Evolutionary conservation across 495 filamentous ascomycete genomes (phyloP), one percentile per base, ranked within the genome.

Genomic region (Hypoxylon cercidicola): DNA sequence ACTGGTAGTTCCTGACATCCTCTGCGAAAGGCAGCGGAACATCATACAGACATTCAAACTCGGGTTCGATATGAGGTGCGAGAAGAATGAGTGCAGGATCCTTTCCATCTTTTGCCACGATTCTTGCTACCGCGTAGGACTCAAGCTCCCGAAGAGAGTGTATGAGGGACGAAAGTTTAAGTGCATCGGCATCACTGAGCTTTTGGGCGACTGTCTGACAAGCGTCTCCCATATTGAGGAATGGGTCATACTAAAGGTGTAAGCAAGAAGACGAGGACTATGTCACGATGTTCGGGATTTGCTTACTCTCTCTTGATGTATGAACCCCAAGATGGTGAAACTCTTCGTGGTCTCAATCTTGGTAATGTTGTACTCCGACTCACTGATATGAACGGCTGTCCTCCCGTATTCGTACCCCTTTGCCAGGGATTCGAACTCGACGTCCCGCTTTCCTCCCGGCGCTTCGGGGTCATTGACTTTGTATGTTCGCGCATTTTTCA

Each of bases 401-500:
- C 92, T 84, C 52, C 96, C 96, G 75, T 98, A 99, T 69, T 91
- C 89, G 70, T 95, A 99, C 0, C 96, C 96, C 71, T 92, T 96
- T 32, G 91, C 93, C 34, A 98, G 81, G 32, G 95, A 88, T 11
- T 96, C 93, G 28, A 85, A 86, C 8, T 89, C 86, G 28, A 99
- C 89, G 50, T 97, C 93, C 55, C 83, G 82, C 77, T 96, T 98
- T 4, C 91, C 90, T 28, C 92, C 92, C 1, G 88, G 85, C 11
- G 85, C 88, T 34, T 82, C 78, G 11, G 89, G 82, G 65, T 97
- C 92, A 23, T 85, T 80, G 59, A 98, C 84, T 68, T 90, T 87
- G 74, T 98, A 99, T 0, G 83, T 86, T 37, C 91, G 82, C n/a
- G 88, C 77, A 44, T 84, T 88, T 63, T 87, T 88, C 35, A 97